Conservation (phyloP, 2,329 filamentous ascomycete genomes). For the Aspergillus floridensis region DNA sequence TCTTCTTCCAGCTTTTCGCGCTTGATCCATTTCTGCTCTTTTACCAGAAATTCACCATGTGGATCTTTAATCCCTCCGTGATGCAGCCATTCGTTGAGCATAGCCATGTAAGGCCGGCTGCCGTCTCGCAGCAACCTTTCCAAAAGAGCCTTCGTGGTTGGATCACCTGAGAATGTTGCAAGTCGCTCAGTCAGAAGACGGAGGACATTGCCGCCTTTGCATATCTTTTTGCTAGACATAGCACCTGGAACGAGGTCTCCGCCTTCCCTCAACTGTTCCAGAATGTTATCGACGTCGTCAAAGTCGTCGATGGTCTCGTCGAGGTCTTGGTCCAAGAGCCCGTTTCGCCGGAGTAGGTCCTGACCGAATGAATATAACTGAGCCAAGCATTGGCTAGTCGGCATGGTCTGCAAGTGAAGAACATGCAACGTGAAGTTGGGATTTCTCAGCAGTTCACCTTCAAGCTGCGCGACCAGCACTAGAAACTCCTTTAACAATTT, state of each 20-base stretch:
- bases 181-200: conserved; percentile 80
- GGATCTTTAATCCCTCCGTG: conserved; percentile 93
- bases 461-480: conserved; percentile 86
- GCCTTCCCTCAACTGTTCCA: conserved; percentile 84
- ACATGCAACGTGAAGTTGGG: conserved; percentile 88
- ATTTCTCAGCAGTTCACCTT: conserved; percentile 88
- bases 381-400: conserved; percentile 84
- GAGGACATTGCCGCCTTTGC: conserved; percentile 94
- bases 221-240: conserved; percentile 83
- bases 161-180: conserved; percentile 89
- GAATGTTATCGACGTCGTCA: conserved; percentile 86
- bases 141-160: conserved; percentile 76
- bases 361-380: conserved; percentile 86
- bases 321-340: conserved; percentile 71
- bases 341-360: conserved; percentile 84
- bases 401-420: conserved; percentile 85
- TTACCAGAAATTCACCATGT: conserved; percentile 89
- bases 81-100: conserved; percentile 98
- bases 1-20: conserved; percentile 89
- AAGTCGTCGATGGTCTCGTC: conserved; percentile 69
- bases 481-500: conserved; percentile 91
- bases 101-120: conserved; percentile 91
- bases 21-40: conserved; percentile 92
- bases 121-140: conserved; percentile 81
- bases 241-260: conserved; percentile 76